phyloP scores from a whole-genome alignment of 768 basidiomycete species.

The Lactarius hengduanensis region DNA sequence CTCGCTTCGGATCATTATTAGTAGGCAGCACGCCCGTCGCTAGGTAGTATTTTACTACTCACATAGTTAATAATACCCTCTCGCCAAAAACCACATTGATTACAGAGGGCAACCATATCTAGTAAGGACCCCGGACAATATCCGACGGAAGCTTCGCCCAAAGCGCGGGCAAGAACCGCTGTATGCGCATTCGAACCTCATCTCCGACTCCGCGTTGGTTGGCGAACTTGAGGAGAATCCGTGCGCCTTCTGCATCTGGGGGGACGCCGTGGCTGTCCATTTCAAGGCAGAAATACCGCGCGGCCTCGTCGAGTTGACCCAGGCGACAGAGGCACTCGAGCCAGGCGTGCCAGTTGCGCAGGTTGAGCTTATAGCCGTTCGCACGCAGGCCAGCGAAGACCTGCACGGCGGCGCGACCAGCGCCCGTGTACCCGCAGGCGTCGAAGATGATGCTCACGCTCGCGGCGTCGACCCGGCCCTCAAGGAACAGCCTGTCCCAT shows the following conservation, averaged over 20 bases:
- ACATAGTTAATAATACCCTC: constrained; percentile 12
- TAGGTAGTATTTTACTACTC: constrained; percentile 28
- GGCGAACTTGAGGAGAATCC: constrained; percentile 44
- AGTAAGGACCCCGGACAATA: constrained; percentile 1
- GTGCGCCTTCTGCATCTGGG: constrained; percentile 50
- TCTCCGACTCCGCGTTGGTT: constrained; percentile 13
- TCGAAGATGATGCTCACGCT: constrained; percentile 85
- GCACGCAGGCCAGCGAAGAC: constrained; percentile 53
- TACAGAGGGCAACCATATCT: background rate
- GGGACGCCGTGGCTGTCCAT: constrained; percentile 55
- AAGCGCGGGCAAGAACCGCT: constrained; percentile 25
- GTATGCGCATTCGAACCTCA: constrained; percentile 25
- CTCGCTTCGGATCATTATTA: constrained; percentile 73
- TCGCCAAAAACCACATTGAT: background rate
- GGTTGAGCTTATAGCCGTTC: constrained; percentile 53
- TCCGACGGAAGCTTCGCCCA: constrained; percentile 24
- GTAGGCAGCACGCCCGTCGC: constrained; percentile 45
- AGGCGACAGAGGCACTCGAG: constrained; percentile 84
- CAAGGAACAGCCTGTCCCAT: constrained; percentile 71
- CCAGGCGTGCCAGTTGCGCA: constrained; percentile 77
- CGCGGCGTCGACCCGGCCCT: constrained; percentile 55
- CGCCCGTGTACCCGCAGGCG: constrained; percentile 67
- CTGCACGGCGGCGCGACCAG: constrained; percentile 49
- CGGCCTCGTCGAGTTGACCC: constrained; percentile 63
- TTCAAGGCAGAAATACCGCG: constrained; percentile 58